A percentile compares a stretch with the other conserved stretches of the same genome.
Conservation (phyloP, 1,139 yeast species). For the Fermentozyma sake region DNA sequence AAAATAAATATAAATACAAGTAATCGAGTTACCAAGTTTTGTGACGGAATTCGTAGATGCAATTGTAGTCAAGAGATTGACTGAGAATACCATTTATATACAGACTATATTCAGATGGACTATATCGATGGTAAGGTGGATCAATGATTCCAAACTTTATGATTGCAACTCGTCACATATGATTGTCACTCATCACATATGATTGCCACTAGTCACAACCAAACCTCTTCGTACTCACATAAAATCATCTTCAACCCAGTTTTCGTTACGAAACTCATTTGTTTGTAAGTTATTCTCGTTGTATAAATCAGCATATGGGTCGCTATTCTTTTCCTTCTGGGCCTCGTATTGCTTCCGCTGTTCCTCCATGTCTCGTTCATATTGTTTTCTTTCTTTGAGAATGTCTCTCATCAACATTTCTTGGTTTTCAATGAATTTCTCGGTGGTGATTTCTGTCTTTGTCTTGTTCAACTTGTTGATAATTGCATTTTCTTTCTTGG, state of each 20-base stretch:
- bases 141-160: no score
- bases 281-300: conserved; percentile 44
- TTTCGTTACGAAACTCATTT: conserved; percentile 53
- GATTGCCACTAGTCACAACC: no score
- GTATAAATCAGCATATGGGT: conserved; percentile 58
- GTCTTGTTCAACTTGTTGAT: conserved; percentile 68
- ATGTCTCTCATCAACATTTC: conserved; percentile 31
- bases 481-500: conserved; percentile 57
- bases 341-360: conserved; percentile 19
- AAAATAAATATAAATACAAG: no score
- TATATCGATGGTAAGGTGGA: no score
- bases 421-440: conserved; percentile 47
- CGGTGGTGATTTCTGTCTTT: conserved; percentile 43
- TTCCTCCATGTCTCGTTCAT: conserved; percentile 25
- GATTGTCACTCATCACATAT: no score
- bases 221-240: conserved; percentile 13
- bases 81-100: no score
- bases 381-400: conserved; percentile 30
- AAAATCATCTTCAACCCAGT: conserved; percentile 65
- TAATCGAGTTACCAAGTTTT: no score
- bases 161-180: no score
- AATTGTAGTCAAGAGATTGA: no score
- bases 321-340: conserved; percentile 30
- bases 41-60: no score
- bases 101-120: no score